A percentile compares a stretch with the other conserved stretches of the same genome.
Conservation (phyloP, 345 rosid genomes). For the Syzygium oleosum region DNA sequence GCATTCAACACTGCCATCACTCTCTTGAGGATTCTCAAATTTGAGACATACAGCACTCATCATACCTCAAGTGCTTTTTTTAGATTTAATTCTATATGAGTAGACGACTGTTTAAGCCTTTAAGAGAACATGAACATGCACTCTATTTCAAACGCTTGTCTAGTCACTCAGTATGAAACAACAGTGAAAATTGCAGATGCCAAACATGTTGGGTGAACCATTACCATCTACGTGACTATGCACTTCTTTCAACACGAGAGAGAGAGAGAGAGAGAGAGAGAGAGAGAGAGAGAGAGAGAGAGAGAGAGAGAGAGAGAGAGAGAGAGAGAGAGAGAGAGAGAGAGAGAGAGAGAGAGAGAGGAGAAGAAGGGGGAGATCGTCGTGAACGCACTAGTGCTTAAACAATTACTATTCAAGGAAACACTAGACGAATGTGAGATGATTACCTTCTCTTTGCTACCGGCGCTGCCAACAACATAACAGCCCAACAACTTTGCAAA, state of each 20-base stretch:
- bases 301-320: too few species aligned
- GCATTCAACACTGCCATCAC: background rate
- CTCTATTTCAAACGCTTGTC: background rate
- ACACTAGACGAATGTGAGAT: background rate
- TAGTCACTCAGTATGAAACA: background rate
- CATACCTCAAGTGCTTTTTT: background rate
- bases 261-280: too few species aligned
- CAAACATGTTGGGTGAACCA: background rate
- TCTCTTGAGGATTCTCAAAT: background rate
- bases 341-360: too few species aligned
- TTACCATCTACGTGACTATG: background rate
- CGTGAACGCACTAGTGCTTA: too few species aligned
- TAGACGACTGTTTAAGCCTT: background rate
- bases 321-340: too few species aligned
- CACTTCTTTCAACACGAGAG: background rate
- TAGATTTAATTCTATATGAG: background rate
- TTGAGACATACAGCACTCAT: background rate
- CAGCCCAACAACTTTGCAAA: constrained; percentile 1
- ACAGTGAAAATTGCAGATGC: background rate
- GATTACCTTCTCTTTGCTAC: constrained; percentile 1
- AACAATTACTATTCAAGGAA: background rate
- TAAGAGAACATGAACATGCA: background rate
- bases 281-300: too few species aligned
- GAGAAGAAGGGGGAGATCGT: too few species aligned
- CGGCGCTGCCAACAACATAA: constrained; percentile 4